Evolutionary conservation across 371 early-diverging fungal species (phyloP).

Genomic region (Entomophthora muscae): DNA sequence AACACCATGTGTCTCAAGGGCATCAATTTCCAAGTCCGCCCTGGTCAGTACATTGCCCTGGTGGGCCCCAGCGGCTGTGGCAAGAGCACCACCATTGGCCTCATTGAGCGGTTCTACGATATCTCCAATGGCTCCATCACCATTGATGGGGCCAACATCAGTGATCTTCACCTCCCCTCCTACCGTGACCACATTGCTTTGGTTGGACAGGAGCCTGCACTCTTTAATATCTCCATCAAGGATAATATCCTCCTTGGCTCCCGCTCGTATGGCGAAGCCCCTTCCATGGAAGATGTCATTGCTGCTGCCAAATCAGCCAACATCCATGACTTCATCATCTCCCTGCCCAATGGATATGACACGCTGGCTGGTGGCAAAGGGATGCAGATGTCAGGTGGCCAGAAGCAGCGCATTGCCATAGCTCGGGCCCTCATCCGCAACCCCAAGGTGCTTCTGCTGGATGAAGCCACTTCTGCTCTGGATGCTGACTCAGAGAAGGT

Average conservation of each 20-base stretch:
- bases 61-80: slow-evolving; percentile 84
- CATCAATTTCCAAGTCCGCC: slow-evolving; percentile 44
- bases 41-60: slow-evolving; percentile 63
- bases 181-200: slow-evolving; percentile 47
- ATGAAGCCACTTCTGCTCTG: slow-evolving; percentile 36
- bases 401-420: slow-evolving; percentile 49
- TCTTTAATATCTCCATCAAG: slow-evolving; percentile 56
- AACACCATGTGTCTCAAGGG: slow-evolving; percentile 53
- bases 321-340: slow-evolving; percentile 53
- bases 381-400: slow-evolving; percentile 44
- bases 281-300: slow-evolving; percentile 34
- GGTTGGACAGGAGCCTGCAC: slow-evolving; percentile 72
- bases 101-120: slow-evolving; percentile 80
- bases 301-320: slow-evolving; percentile 43
- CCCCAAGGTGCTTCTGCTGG: slow-evolving; percentile 28
- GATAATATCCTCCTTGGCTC: slow-evolving; percentile 58
- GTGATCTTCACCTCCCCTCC: slow-evolving; percentile 27
- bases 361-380: slow-evolving; percentile 62
- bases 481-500: slow-evolving; percentile 68
- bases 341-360: slow-evolving; percentile 51
- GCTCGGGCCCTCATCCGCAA: slow-evolving; percentile 44
- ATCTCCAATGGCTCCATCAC: slow-evolving; percentile 31
- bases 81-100: slow-evolving; percentile 63
- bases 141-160: slow-evolving; percentile 48
- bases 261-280: slow-evolving; percentile 11